Evolutionary conservation across 2,329 filamentous ascomycete genomes (phyloP), one percentile per base, ranked within the genome.

Genomic region (Paramyrothecium sp.): DNA sequence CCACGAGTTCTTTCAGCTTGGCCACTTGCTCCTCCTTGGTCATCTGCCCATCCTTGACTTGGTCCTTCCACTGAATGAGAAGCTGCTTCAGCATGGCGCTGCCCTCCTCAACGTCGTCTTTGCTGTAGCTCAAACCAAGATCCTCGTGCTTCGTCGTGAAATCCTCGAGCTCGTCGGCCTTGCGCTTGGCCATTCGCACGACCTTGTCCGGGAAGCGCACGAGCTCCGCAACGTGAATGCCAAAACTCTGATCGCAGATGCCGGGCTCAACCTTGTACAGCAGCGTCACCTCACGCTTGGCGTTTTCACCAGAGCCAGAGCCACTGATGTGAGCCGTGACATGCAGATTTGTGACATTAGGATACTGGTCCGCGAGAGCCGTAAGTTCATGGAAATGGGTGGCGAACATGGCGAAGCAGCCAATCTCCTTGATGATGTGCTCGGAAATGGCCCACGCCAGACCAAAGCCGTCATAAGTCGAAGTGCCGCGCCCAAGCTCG

Each of bases 361-460:
- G 86, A 71, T 96, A 90, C 55, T 89, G 89, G 56, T 97, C 91
- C 3, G 89, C 90, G 22, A 99, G 81, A 1, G 94, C 93, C 0
- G 95, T 99, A 53, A 99, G 81, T 73, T 99, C 95, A 78, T 99
- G 96, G 78, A 99, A 99, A 72, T 99, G 95, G 2, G 95, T 99
- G 5, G 96, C 95, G 70, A 99, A 99, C 74, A 97, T 88, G 57
- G 92, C 90, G 68, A 92, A 97, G 65, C 93, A 96, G 55, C 92
- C 89, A 59, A 99, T 98, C 70, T 98, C 92, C 58, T 89, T 92
- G 69, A 99, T 84, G 61, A 99, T 98, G 75, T 99, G 92, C 75
- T 99, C 95, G 0, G 92, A 96, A 60, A 99, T 99, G 53, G 95
- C 95, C 95, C 95, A 99, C 0, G 96, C 95, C n/a, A 99, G 85